These are phyloP conservation scores for Fusarium miscanthi DNA, from an alignment of 2,329 filamentous ascomycete species.

Conservation along the genomic window DNA sequence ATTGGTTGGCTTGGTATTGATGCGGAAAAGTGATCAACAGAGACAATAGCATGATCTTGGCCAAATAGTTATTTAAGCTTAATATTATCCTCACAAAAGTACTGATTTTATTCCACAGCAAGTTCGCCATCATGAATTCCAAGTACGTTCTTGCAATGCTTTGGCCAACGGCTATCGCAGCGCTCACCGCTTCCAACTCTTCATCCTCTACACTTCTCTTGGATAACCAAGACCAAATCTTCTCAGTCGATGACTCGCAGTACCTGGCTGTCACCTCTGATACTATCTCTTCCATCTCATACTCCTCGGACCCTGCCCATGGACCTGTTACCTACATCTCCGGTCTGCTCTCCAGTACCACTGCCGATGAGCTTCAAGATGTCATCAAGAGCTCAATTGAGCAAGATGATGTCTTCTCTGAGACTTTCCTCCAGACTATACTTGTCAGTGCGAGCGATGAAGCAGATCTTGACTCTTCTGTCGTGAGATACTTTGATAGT, in stretches of 20 bases:
- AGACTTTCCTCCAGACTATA: fast-evolving
- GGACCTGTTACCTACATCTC: not conserved
- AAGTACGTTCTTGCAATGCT: not conserved
- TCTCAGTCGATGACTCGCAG: not conserved
- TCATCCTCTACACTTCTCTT: not conserved
- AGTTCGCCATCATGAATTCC: not conserved
- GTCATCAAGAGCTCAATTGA: not conserved
- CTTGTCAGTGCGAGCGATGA: not conserved
- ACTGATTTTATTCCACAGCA: fast-evolving
- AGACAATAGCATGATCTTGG: too few relatives aligned
- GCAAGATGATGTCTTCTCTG: not conserved
- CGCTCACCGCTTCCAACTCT: not conserved
- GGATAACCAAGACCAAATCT: not conserved
- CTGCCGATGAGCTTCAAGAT: not conserved
- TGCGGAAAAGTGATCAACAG: too few relatives aligned
- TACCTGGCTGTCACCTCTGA: not conserved
- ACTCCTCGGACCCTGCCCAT: not conserved
- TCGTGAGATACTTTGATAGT: not conserved
- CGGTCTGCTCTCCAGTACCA: not conserved
- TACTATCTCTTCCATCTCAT: not conserved
- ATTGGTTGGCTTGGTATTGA: too few relatives aligned
- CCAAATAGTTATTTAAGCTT: not conserved
- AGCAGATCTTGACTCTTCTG: not conserved
- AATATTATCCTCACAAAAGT: fast-evolving
- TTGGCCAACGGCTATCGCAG: not conserved